Conservation (phyloP, 805 yeast species). For the Maudiozyma barnettii region DNA sequence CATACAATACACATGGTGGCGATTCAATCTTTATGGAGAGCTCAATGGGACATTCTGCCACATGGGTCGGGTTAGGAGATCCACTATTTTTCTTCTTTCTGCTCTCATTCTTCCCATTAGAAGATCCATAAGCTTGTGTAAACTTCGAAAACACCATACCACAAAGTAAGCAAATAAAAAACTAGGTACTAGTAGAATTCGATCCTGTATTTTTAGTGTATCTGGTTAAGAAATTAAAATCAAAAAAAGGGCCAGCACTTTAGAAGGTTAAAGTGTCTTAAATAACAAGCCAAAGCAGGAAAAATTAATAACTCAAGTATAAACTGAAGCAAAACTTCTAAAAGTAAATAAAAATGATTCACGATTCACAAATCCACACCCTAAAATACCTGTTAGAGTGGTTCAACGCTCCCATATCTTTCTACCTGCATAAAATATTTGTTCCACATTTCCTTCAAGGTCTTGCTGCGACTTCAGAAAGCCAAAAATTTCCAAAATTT, state of each 20-base stretch:
- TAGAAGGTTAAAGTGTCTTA: no score
- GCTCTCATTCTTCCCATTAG: background rate
- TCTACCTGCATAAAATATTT: background rate
- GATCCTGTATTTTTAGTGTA: background rate
- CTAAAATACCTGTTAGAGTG: no score
- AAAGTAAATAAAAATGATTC: no score
- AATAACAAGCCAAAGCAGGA: no score
- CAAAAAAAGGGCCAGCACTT: no score
- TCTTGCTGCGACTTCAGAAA: no score
- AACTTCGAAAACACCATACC: conserved; percentile 6
- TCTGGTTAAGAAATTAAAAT: no score
- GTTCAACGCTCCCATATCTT: no score
- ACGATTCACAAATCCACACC: background rate
- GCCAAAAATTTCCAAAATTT: no score
- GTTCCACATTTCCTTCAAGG: background rate
- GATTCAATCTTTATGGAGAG: conserved; percentile 65
- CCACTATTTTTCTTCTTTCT: background rate
- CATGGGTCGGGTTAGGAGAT: background rate
- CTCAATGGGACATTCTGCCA: conserved; percentile 30
- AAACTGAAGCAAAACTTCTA: no score
- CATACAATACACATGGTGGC: conserved; percentile 85
- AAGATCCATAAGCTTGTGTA: background rate
- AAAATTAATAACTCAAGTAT: no score
- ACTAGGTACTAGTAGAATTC: background rate
- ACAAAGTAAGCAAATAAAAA: background rate